These are phyloP conservation scores for Dictyostelium intermedium DNA, from an alignment of 78 protist species.

Conservation along the genomic window DNA sequence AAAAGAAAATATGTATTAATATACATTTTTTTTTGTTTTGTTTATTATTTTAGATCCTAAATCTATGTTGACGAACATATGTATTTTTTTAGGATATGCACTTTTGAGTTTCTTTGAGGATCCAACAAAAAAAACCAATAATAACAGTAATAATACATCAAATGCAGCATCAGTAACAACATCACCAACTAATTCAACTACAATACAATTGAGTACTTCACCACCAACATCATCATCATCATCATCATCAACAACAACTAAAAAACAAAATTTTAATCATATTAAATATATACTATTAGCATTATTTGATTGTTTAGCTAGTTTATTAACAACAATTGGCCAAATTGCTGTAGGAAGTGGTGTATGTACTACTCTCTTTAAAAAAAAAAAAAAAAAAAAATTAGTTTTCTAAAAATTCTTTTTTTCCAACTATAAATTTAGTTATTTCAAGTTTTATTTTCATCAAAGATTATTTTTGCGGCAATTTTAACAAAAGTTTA, in stretches of 20 bases:
- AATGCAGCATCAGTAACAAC: no score
- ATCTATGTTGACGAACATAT: conserved; percentile 50
- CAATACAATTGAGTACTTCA: background rate
- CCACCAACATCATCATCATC: background rate
- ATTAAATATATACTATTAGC: conserved; percentile 6
- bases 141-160: background rate
- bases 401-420: background rate
- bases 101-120: background rate
- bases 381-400: no score
- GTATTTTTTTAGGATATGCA: conserved; percentile 60
- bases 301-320: conserved; percentile 22
- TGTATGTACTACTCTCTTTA: background rate
- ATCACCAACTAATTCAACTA: background rate
- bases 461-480: conserved; percentile 65
- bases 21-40: background rate
- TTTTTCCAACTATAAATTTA: background rate
- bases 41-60: conserved; percentile 13
- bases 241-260: background rate
- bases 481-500: conserved; percentile 35
- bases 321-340: conserved; percentile 55
- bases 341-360: conserved; percentile 72
- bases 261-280: background rate
- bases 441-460: conserved; percentile 60
- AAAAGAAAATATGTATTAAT: no score
- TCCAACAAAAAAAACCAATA: background rate